Base-by-base conservation (phyloP, 805 yeast genomes). In the Cyberlindnera nakhonratchasimensis region DNA sequence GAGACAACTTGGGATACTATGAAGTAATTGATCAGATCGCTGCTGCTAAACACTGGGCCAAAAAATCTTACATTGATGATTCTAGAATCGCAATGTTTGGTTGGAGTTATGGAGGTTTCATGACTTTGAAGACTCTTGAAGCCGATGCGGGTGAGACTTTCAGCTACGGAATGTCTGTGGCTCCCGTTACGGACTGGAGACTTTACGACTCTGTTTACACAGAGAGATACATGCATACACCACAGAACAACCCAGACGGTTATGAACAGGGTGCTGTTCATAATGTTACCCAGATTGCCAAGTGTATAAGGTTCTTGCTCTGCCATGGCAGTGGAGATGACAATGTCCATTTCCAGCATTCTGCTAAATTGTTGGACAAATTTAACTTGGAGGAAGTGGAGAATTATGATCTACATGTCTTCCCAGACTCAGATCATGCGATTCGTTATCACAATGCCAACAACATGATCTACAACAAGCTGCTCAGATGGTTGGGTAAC, bases 311-410 rank as follows among this genome's bases (percentile, higher is more conserved):
- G 55, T 88, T 93, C 57, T 64, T 93, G 47, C 60, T 93, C 28
- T 87, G 91, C 87, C 99, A 91, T 59, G 99, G 99, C 1, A 82
- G 96, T 0, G 96, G 96, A 5, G 99, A 93, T 65, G 99, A 93
- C 63, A 93, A 93, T 55, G 99, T 93, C 34, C 98, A 93, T 65
- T 78, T 90, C 64, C 99, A 93, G 61, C 87, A 93, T 66, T 77
- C 91, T 33, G 70, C 88, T 46, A 79, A 81, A 59, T 67, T 93
- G 29, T 58, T 93, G 34, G 98, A 93, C 64, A 66, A 75, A 51
- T 70, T 91, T 42, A 82, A 90, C 55, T 54, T 80, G 41, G 75
- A 70, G n/a, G 75, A 74, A 3, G 76, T 89, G n/a, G 95, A 86
- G 57, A 93, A 93, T 64, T 86, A 80, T 51, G 93, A 86, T 55